These are phyloP conservation scores for Kodamaea fungicola DNA, from an alignment of 1,139 yeast genomes.

Conservation along the genomic window DNA sequence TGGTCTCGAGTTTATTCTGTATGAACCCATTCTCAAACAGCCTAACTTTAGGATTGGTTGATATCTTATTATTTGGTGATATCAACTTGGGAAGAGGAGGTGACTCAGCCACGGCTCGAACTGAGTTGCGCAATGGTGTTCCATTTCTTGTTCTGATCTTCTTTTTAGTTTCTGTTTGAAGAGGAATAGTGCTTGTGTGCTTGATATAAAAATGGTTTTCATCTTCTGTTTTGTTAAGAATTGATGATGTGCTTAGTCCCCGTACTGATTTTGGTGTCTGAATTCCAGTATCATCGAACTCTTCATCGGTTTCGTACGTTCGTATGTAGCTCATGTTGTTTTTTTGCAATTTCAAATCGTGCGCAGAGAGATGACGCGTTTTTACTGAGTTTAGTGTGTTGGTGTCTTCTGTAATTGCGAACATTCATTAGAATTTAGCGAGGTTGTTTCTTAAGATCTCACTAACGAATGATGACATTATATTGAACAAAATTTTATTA, in stretches of 20 bases:
- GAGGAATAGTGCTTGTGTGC: slow-evolving; percentile 6
- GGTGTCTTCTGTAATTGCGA: too few relatives aligned
- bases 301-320: slow-evolving; percentile 13
- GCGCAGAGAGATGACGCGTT: too few relatives aligned
- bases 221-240: too few relatives aligned
- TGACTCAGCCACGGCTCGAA: not conserved
- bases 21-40: slow-evolving; percentile 1
- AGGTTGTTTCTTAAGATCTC: too few relatives aligned
- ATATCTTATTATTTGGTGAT: slow-evolving; percentile 2
- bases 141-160: slow-evolving; percentile 3
- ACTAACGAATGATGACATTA: too few relatives aligned
- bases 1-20: slow-evolving; percentile 1
- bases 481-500: too few relatives aligned
- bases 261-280: slow-evolving; percentile 12
- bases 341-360: not conserved
- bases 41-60: not conserved
- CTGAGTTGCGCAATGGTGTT: slow-evolving; percentile 1
- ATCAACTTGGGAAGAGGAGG: slow-evolving; percentile 1
- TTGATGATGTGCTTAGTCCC: not conserved
- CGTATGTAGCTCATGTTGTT: slow-evolving; percentile 5
- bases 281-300: slow-evolving; percentile 16
- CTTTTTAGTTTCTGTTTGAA: slow-evolving; percentile 1
- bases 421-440: too few relatives aligned
- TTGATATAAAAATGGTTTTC: not conserved
- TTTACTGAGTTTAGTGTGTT: too few relatives aligned